phyloP scores from a whole-genome alignment of 441 rosid species.

The Bocquillonia castaneifolia region DNA sequence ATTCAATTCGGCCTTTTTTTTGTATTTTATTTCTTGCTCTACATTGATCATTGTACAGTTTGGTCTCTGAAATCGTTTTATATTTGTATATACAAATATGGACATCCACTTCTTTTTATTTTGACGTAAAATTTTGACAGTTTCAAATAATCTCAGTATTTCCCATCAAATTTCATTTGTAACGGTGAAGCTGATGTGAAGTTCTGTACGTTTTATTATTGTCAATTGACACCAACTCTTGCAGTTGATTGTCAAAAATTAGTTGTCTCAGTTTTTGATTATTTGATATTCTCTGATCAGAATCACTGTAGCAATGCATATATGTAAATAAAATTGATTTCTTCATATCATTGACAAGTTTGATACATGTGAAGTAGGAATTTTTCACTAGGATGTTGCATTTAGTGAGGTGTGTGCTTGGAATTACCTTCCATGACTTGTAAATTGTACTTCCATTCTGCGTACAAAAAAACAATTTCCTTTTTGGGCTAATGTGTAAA shows the following conservation, averaged over 20 bases:
- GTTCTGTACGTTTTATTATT: background rate
- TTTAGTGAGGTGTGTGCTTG: background rate
- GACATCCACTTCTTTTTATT: background rate
- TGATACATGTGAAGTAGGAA: background rate
- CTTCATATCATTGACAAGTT: background rate
- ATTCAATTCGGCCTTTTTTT: background rate
- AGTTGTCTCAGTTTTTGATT: background rate
- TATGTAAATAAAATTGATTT: background rate
- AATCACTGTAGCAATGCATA: background rate
- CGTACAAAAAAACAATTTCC: too few relatives aligned
- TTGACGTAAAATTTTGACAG: background rate
- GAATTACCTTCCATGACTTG: background rate
- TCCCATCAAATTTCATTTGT: background rate
- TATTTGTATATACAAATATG: background rate
- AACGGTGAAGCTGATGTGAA: background rate
- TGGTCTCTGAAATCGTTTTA: background rate
- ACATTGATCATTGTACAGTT: background rate
- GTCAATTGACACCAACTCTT: background rate
- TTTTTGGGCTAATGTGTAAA: background rate
- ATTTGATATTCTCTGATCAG: background rate
- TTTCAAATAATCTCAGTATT: background rate
- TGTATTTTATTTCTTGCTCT: background rate
- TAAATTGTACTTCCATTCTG: slow-evolving; percentile 2
- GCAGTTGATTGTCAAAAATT: background rate
- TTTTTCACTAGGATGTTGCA: background rate